Percentiles rank a stretch among this genome's conserved stretches.
These are phyloP conservation scores for Pseudogymnoascus sp. DNA, from an alignment of 2,329 filamentous ascomycete genomes.

Conservation along the genomic window DNA sequence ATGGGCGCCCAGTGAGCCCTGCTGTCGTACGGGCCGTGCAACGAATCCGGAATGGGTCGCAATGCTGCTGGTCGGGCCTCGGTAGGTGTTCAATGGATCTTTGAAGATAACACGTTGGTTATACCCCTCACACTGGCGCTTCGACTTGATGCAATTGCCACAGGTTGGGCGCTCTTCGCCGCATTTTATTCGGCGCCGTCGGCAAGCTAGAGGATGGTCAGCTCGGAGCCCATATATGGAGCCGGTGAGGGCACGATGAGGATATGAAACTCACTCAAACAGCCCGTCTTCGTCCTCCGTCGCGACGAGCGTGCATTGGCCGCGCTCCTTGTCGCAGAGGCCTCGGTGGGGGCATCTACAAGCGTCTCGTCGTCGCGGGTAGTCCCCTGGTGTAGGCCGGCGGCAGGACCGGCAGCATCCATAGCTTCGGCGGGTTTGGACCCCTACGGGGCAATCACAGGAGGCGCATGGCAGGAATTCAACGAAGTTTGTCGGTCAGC, in stretches of 20 bases:
- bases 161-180: constrained; percentile 81
- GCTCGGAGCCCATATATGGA: not conserved
- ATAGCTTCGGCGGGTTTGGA: constrained; percentile 1
- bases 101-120: constrained; percentile 76
- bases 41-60: not conserved
- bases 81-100: constrained; percentile 54
- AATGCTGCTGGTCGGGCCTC: constrained; percentile 31
- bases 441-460: not conserved
- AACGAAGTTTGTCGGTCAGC: not conserved
- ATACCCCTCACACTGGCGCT: constrained; percentile 76
- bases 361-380: not conserved
- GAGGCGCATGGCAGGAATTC: not conserved
- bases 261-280: constrained; percentile 58
- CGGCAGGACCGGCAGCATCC: not conserved
- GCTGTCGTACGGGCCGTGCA: not conserved
- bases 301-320: not conserved
- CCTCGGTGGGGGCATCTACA: not conserved
- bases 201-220: constrained; percentile 57
- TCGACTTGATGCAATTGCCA: constrained; percentile 79
- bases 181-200: constrained; percentile 93
- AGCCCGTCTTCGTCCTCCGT: constrained; percentile 85
- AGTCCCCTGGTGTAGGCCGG: not conserved
- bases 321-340: constrained; percentile 31
- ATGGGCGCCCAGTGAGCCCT: not conserved
- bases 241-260: not conserved